Conservation (phyloP, 805 yeast genomes). For the Yarrowia osloensis region DNA sequence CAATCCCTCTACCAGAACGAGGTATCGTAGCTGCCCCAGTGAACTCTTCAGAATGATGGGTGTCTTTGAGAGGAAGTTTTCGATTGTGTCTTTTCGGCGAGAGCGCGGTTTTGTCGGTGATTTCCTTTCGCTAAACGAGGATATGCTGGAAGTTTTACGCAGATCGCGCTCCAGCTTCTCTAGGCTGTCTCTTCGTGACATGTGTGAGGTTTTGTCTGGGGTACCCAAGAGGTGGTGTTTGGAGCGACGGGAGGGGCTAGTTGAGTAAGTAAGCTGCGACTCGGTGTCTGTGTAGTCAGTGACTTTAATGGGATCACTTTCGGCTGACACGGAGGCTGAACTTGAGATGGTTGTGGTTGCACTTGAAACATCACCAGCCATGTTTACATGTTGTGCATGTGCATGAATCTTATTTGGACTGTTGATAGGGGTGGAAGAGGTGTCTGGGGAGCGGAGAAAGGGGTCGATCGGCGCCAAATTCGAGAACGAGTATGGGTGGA, state of each 20-base stretch:
- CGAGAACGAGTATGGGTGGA: neutral
- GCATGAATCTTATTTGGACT: neutral
- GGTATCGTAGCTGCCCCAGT: slow-evolving; percentile 56
- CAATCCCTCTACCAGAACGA: slow-evolving; percentile 53
- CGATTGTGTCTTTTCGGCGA: slow-evolving; percentile 56
- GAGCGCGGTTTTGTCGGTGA: neutral
- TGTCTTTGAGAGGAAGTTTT: slow-evolving; percentile 47
- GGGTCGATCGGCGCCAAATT: neutral
- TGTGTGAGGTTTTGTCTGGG: neutral
- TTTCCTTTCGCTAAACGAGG: neutral
- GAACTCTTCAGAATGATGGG: slow-evolving; percentile 51
- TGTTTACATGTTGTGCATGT: slow-evolving; percentile 13
- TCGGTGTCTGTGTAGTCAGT: neutral
- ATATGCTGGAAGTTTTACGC: slow-evolving; percentile 1
- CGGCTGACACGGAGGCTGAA: neutral
- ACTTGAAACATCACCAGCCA: neutral
- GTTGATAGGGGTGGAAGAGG: neutral
- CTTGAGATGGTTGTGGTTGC: neutral
- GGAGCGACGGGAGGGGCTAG: neutral
- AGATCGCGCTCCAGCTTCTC: slow-evolving; percentile 21
- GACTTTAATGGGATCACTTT: neutral
- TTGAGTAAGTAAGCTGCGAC: neutral
- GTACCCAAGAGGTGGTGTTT: neutral
- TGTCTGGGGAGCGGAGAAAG: neutral
- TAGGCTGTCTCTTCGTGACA: slow-evolving; percentile 11